Evolutionary conservation across 1,139 yeast species (phyloP).

Genomic region (Debaryomyces sp.): DNA sequence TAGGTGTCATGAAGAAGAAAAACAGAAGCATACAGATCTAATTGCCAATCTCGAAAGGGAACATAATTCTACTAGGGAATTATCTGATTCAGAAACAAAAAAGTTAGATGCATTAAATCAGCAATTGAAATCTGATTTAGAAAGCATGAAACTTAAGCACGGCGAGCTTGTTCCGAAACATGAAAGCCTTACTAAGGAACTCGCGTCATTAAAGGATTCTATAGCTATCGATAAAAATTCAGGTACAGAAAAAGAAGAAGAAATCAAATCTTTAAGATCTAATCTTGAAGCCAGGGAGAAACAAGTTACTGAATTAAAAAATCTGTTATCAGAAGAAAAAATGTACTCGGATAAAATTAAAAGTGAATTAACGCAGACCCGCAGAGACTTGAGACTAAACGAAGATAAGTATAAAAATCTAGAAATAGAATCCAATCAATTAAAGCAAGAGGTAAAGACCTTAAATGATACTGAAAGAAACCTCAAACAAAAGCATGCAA

Average conservation of each 20-base stretch:
- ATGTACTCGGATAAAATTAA: background rate
- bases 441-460: slow-evolving; percentile 8
- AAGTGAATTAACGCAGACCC: slow-evolving; percentile 2
- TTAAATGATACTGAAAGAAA: background rate
- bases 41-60: slow-evolving; percentile 23
- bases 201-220: slow-evolving; percentile 10
- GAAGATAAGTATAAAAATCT: background rate
- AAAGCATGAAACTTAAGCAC: slow-evolving; percentile 6
- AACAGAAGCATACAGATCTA: slow-evolving; percentile 19
- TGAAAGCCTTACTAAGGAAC: slow-evolving; percentile 12
- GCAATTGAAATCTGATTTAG: slow-evolving; percentile 13
- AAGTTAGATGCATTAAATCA: slow-evolving; percentile 16
- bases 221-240: background rate
- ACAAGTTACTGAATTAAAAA: slow-evolving; percentile 4
- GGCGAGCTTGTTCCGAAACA: slow-evolving; percentile 9
- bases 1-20: slow-evolving; percentile 22
- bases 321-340: background rate
- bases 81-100: slow-evolving; percentile 13
- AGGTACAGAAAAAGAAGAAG: background rate
- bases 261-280: slow-evolving; percentile 9
- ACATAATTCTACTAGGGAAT: slow-evolving; percentile 15
- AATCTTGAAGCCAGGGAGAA: slow-evolving; percentile 5
- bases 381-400: background rate
- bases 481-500: slow-evolving; percentile 8
- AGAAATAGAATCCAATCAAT: slow-evolving; percentile 19